Evolutionary conservation across 306 rosid species (phyloP).

Genomic region (Sindora glabra): DNA sequence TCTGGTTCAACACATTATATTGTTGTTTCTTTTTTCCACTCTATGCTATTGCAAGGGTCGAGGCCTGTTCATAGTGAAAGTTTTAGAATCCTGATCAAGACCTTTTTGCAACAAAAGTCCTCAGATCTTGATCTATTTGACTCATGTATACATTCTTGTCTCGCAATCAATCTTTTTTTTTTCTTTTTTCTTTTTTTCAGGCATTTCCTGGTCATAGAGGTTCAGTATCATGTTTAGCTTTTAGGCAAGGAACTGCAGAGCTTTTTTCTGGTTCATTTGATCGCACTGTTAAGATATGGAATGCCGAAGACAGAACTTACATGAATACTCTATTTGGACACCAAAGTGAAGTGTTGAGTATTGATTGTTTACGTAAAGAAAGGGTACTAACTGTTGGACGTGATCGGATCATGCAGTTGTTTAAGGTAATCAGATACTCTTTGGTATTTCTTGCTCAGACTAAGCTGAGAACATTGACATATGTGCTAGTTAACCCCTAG

Average conservation of each 20-base stretch:
- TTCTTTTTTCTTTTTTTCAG: constrained; percentile 52
- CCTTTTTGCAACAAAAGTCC: not conserved
- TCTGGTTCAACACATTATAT: not conserved
- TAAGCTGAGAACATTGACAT: not conserved
- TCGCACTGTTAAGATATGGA: constrained; percentile 91
- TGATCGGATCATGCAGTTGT: constrained; percentile 85
- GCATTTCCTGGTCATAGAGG: constrained; percentile 93
- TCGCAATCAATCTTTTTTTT: no score
- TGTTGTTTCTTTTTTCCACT: no score
- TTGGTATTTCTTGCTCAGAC: not conserved
- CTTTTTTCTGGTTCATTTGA: constrained; percentile 96
- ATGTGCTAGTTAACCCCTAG: not conserved
- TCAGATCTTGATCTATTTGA: not conserved
- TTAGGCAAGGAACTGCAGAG: constrained; percentile 89
- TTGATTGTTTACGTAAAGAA: constrained; percentile 88
- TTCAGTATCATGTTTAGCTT: constrained; percentile 72
- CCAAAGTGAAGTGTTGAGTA: constrained; percentile 68
- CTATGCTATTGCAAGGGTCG: not conserved
- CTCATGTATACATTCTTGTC: not conserved
- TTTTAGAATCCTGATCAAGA: not conserved
- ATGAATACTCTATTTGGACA: constrained; percentile 86
- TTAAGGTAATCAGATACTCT: constrained; percentile 47
- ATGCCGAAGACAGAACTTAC: constrained; percentile 88
- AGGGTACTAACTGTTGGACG: constrained; percentile 79
- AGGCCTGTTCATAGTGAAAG: not conserved